Conservation (phyloP, 805 yeast species). For the Metschnikowia dekortorum region DNA sequence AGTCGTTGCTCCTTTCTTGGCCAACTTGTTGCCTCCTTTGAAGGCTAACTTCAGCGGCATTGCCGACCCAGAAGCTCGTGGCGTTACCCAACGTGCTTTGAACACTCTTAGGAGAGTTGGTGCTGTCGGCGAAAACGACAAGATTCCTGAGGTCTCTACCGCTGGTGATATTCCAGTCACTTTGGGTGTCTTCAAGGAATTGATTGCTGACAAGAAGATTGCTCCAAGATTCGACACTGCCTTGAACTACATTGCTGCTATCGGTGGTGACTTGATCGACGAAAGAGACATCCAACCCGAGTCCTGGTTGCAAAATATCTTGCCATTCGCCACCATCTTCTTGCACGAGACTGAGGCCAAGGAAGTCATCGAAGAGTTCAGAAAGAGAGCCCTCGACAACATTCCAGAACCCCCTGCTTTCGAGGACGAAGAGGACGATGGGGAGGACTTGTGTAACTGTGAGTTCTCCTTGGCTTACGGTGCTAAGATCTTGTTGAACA, state of each 20-base stretch:
- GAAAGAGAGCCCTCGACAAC: slow-evolving; percentile 96
- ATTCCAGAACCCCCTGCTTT: slow-evolving; percentile 93
- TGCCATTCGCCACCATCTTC: slow-evolving; percentile 95
- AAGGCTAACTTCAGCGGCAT: slow-evolving; percentile 90
- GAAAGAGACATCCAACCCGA: slow-evolving; percentile 90
- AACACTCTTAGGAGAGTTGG: slow-evolving; percentile 98
- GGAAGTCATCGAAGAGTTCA: slow-evolving; percentile 87
- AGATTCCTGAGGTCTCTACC: slow-evolving; percentile 93
- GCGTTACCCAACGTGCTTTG: slow-evolving; percentile 94
- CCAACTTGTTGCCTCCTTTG: slow-evolving; percentile 92
- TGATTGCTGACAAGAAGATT: slow-evolving; percentile 63
- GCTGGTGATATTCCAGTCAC: slow-evolving; percentile 97
- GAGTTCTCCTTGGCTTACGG: slow-evolving; percentile 99
- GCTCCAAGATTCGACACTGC: slow-evolving; percentile 78
- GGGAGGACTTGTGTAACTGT: slow-evolving; percentile 99
- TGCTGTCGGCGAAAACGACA: slow-evolving; percentile 86
- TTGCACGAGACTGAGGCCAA: slow-evolving; percentile 90
- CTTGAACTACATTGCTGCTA: slow-evolving; percentile 81
- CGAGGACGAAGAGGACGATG: slow-evolving; percentile 97
- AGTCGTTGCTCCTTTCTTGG: slow-evolving; percentile 99
- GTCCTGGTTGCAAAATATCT: slow-evolving; percentile 83
- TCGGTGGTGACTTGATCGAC: slow-evolving; percentile 98
- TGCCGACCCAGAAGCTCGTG: slow-evolving; percentile 99
- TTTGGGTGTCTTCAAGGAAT: slow-evolving; percentile 70
- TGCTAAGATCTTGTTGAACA: slow-evolving; percentile 99